Evolutionary conservation across 179 eudicot species (phyloP).

Genomic region (Spergularia azorica): DNA sequence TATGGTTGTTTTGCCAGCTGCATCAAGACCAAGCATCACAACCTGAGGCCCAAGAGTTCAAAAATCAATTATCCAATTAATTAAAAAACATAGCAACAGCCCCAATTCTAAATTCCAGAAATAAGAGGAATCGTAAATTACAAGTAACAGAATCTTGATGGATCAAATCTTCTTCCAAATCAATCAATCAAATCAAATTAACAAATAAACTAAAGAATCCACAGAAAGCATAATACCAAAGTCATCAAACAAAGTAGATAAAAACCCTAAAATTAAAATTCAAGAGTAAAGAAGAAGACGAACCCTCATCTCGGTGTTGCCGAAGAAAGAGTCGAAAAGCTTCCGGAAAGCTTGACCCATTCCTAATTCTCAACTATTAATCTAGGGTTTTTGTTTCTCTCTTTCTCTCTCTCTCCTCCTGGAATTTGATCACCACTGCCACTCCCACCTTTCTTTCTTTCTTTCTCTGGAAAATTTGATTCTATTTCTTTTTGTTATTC

Average conservation of each 20-base stretch:
- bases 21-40: conserved; percentile 97
- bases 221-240: neutral
- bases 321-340: conserved; percentile 90
- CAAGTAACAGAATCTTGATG: too few species aligned
- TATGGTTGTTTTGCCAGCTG: conserved; percentile 96
- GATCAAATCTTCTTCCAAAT: too few species aligned
- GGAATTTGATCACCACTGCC: too few species aligned
- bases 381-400: too few species aligned
- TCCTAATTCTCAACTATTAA: neutral
- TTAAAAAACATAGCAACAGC: too few species aligned
- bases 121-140: too few species aligned
- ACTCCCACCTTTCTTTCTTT: neutral
- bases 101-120: too few species aligned
- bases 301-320: conserved; percentile 93
- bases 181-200: neutral
- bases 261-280: neutral
- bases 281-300: neutral
- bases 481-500: too few species aligned
- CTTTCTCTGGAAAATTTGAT: too few species aligned
- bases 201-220: neutral
- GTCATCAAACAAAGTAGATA: neutral
- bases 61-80: conserved; percentile 7
- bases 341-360: conserved; percentile 98
- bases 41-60: conserved; percentile 48
- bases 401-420: too few species aligned